Percentiles rank a stretch among this genome's conserved stretches.
These are phyloP conservation scores for Coprinopsis strossmayeri DNA, from an alignment of 768 basidiomycete genomes.

Conservation along the genomic window DNA sequence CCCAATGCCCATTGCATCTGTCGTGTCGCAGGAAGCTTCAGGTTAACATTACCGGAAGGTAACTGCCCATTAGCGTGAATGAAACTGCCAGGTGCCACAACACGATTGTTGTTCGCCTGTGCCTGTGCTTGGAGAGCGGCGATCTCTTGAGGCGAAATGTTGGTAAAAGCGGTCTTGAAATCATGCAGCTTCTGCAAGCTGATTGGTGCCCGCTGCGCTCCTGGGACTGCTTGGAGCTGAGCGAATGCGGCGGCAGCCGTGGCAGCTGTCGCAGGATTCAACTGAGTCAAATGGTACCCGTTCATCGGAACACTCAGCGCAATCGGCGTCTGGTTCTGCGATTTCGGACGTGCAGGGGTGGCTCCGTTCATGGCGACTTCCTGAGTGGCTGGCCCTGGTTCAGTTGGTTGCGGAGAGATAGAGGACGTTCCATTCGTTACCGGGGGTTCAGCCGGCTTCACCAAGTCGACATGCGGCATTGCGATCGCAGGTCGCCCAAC, in stretches of 20 bases:
- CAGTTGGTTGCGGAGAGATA: conserved; percentile 23
- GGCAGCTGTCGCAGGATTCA: conserved; percentile 28
- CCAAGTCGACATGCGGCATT: conserved; percentile 40
- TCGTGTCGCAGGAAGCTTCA: conserved; percentile 32
- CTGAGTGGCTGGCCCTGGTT: conserved; percentile 13
- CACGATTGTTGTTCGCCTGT: conserved; percentile 20
- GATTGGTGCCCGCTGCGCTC: conserved; percentile 33
- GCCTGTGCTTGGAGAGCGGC: conserved; percentile 24
- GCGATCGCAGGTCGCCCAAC: conserved; percentile 33
- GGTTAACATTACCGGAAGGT: conserved; percentile 26
- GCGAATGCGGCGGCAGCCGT: conserved; percentile 30
- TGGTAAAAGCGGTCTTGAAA: conserved; percentile 50
- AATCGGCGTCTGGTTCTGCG: conserved; percentile 30
- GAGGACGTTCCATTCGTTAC: conserved; percentile 21
- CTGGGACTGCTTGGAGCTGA: conserved; percentile 21
- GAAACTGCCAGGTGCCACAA: conserved; percentile 13
- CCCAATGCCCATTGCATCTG: conserved; percentile 32
- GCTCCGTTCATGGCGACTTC: conserved; percentile 17
- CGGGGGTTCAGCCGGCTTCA: conserved; percentile 29
- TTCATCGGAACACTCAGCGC: conserved; percentile 27
- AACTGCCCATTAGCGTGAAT: conserved; percentile 26
- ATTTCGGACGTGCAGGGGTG: conserved; percentile 34
- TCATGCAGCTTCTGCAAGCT: conserved; percentile 55
- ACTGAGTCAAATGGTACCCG: conserved; percentile 44
- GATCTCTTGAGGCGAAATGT: conserved; percentile 31